These are phyloP conservation scores for Cymodocea nodosa DNA, from an alignment of 116 monocot genomes.

Conservation along the genomic window DNA sequence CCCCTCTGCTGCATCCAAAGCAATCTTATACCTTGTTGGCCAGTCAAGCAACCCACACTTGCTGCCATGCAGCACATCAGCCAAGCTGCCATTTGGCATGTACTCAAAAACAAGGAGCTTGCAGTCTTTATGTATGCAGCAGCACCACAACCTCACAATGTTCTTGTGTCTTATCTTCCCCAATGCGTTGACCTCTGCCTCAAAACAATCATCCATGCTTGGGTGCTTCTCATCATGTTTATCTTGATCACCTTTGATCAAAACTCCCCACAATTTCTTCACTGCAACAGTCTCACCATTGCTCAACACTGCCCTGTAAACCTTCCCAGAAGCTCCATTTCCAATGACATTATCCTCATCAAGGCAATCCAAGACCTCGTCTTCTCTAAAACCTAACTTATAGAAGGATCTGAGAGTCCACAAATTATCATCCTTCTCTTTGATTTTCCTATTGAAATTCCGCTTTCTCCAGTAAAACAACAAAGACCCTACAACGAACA, in stretches of 20 bases:
- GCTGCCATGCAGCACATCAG: slow-evolving; percentile 51
- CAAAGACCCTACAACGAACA: slow-evolving; percentile 21
- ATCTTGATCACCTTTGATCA: slow-evolving; percentile 4
- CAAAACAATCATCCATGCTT: slow-evolving; percentile 28
- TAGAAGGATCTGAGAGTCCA: slow-evolving; percentile 58
- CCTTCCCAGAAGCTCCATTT: slow-evolving; percentile 41
- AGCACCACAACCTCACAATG: slow-evolving; percentile 66
- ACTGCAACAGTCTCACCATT: slow-evolving; percentile 51
- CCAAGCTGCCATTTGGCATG: no score
- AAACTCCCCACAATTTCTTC: slow-evolving; percentile 48
- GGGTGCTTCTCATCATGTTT: background rate
- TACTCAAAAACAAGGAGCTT: slow-evolving; percentile 66
- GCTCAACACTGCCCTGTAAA: slow-evolving; percentile 50
- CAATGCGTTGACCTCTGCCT: slow-evolving; percentile 56
- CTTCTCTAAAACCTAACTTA: slow-evolving; percentile 52
- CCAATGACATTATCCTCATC: slow-evolving; percentile 60
- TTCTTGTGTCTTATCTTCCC: slow-evolving; percentile 74
- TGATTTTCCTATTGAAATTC: slow-evolving; percentile 13
- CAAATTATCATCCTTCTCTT: slow-evolving; percentile 10
- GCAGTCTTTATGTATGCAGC: slow-evolving; percentile 39
- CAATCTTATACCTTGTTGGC: slow-evolving; percentile 62
- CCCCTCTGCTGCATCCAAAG: slow-evolving; percentile 61
- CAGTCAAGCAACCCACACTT: slow-evolving; percentile 50
- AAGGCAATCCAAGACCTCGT: slow-evolving; percentile 42
- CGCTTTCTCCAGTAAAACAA: slow-evolving; percentile 29